Conservation (phyloP, 2,329 filamentous ascomycete genomes). For the Colletotrichum destructivum region DNA sequence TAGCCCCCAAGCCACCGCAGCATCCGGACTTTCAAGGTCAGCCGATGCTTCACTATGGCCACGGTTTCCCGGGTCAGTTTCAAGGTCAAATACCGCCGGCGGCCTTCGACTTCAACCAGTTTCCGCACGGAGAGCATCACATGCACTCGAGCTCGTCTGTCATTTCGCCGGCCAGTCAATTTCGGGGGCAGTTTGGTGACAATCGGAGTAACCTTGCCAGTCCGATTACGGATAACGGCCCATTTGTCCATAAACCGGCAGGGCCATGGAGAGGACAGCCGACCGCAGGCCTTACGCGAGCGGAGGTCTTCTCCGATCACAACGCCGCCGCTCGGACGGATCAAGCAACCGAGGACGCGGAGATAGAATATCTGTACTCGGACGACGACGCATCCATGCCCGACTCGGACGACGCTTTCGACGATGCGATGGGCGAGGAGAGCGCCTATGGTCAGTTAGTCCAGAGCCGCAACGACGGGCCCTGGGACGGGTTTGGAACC, state of each 20-base stretch:
- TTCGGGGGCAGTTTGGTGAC: conserved; percentile 33
- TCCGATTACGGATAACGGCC: conserved; percentile 27
- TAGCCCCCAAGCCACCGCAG: conserved; percentile 67
- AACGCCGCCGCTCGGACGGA: not conserved
- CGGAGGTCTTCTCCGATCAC: conserved; percentile 14
- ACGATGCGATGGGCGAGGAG: conserved; percentile 56
- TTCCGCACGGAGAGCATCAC: conserved; percentile 41
- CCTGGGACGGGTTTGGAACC: conserved; percentile 60
- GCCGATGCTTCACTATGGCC: conserved; percentile 49
- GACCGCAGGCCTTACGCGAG: not conserved
- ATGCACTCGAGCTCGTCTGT: conserved; percentile 39
- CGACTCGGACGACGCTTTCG: conserved; percentile 72
- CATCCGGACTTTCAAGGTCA: conserved; percentile 52
- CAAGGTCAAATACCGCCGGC: conserved; percentile 46
- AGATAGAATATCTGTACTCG: conserved; percentile 62
- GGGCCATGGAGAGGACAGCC: conserved; percentile 19
- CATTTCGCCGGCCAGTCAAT: conserved; percentile 37
- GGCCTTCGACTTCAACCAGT: conserved; percentile 45
- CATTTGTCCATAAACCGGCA: conserved; percentile 13
- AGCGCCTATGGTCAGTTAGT: conserved; percentile 57
- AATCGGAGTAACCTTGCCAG: conserved; percentile 26
- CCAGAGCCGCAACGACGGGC: conserved; percentile 53
- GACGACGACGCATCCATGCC: conserved; percentile 75
- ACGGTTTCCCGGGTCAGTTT: conserved; percentile 46
- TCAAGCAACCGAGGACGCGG: conserved; percentile 15